phyloP scores from a whole-genome alignment of 106 monocot genomes.

The Acanthochlamys bracteata region DNA sequence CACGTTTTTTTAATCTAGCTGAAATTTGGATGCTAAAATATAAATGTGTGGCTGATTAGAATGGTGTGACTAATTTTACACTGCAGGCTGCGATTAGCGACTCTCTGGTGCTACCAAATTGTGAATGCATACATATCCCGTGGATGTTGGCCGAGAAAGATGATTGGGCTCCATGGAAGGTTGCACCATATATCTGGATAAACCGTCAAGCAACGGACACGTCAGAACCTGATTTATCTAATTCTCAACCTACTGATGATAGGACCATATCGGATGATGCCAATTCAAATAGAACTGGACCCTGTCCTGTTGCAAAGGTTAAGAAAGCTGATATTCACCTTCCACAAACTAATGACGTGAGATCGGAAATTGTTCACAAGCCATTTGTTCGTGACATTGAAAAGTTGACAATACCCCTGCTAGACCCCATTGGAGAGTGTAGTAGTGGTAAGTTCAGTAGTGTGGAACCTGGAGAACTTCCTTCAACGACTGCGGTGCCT shows the following conservation, averaged over 20 bases:
- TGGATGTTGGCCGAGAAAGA: constrained; percentile 93
- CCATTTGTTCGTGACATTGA: constrained; percentile 2
- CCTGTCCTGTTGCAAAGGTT: constrained; percentile 9
- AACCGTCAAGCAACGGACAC: constrained; percentile 38
- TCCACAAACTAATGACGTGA: not conserved
- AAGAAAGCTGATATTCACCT: constrained; percentile 8
- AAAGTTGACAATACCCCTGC: constrained; percentile 30
- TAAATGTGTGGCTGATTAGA: too few species aligned
- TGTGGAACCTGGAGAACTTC: constrained; percentile 7
- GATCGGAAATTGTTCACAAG: constrained; percentile 1
- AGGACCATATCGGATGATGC: constrained; percentile 18
- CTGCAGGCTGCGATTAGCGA: constrained; percentile 72
- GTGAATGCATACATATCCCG: constrained; percentile 65
- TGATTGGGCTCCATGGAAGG: constrained; percentile 73
- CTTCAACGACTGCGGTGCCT: constrained; percentile 6
- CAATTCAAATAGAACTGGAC: constrained; percentile 4
- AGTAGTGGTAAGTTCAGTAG: constrained; percentile 2
- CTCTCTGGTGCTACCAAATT: constrained; percentile 78
- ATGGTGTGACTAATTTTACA: constrained; percentile 8
- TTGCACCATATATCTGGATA: constrained; percentile 67
- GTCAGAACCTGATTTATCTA: constrained; percentile 15
- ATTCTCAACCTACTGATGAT: constrained; percentile 13
- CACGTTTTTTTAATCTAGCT: too few species aligned
- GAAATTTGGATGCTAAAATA: not conserved
- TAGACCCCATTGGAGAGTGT: constrained; percentile 8